Conservation (phyloP, 2,329 filamentous ascomycete genomes). For the Nigrospora oryzae region DNA sequence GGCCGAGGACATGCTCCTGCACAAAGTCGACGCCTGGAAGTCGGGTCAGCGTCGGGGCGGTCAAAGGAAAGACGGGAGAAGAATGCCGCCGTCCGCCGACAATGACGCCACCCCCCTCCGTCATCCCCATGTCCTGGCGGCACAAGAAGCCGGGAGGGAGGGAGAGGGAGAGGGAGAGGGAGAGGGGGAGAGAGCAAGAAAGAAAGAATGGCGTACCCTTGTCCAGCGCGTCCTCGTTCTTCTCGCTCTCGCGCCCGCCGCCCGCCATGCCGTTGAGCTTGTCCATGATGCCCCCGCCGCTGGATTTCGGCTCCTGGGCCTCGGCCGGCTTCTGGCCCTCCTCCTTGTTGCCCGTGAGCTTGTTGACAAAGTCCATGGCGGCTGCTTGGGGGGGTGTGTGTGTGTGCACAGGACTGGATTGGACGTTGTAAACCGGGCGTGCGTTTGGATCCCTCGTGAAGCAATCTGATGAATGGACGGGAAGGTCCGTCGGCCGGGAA, state of each 20-base stretch:
- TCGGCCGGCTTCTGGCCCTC: slow-evolving; percentile 16
- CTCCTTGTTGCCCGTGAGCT: slow-evolving; percentile 31
- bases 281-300: slow-evolving; percentile 50
- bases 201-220: slow-evolving; percentile 47
- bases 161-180: too few species aligned
- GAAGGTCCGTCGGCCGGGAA: too few species aligned
- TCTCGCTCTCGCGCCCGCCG: slow-evolving; percentile 65
- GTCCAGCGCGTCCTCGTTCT: slow-evolving; percentile 76
- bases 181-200: too few species aligned
- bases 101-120: too few species aligned
- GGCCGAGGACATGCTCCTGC: slow-evolving; percentile 65
- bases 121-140: too few species aligned
- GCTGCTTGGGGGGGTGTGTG: background rate
- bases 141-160: too few species aligned
- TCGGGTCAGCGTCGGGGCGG: too few species aligned
- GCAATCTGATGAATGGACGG: too few species aligned
- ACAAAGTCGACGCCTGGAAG: slow-evolving; percentile 62
- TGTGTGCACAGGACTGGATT: background rate
- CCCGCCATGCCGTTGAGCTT: slow-evolving; percentile 66
- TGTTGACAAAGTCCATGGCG: slow-evolving; percentile 49
- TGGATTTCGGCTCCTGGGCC: slow-evolving; percentile 25
- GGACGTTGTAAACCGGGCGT: background rate
- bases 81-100: background rate
- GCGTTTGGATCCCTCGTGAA: too few species aligned
- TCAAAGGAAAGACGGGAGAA: background rate